Evolutionary conservation across 495 filamentous ascomycete species (phyloP).

Genomic region (Cercophora samala): DNA sequence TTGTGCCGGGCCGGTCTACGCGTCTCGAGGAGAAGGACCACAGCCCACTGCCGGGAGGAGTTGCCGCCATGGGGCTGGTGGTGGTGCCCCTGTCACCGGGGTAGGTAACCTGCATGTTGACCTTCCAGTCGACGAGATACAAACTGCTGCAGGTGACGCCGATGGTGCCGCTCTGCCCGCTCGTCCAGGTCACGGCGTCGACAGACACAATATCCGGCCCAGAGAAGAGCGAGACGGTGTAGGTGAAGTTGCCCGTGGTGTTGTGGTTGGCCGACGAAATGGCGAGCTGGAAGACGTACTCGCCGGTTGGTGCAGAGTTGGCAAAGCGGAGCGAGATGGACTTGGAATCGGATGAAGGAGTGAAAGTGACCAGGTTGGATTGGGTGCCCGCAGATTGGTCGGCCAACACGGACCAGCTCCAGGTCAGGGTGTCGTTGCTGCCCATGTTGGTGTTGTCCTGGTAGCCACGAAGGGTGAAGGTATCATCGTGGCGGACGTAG

Average conservation of each 20-base stretch:
- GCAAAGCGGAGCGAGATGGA: constrained; percentile 16
- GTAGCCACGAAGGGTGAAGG: constrained; percentile 21
- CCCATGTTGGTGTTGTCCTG: constrained; percentile 19
- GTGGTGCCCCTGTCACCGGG: constrained; percentile 19
- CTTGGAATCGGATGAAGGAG: constrained; percentile 13
- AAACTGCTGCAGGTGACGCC: constrained; percentile 19
- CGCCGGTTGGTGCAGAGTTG: constrained; percentile 12
- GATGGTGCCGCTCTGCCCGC: constrained; percentile 22
- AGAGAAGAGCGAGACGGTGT: constrained; percentile 20
- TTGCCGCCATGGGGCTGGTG: constrained; percentile 21
- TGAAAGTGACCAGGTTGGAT: constrained; percentile 22
- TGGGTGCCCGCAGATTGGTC: constrained; percentile 16
- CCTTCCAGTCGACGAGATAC: constrained; percentile 21
- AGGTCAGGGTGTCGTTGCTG: constrained; percentile 15
- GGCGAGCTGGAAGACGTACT: constrained; percentile 21
- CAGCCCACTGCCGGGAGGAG: constrained; percentile 20
- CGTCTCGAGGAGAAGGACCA: constrained; percentile 21
- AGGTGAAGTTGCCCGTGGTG: constrained; percentile 16
- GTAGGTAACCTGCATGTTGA: constrained; percentile 25
- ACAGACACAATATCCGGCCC: constrained; percentile 19
- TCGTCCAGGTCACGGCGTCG: constrained; percentile 20
- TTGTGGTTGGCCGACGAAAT: constrained; percentile 18
- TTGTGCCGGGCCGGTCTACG: constrained; percentile 18
- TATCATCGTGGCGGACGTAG: constrained; percentile 20
- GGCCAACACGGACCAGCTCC: constrained; percentile 19